These are phyloP conservation scores for Gentiana macrophylla DNA, from an alignment of 257 asterid species.

Conservation along the genomic window DNA sequence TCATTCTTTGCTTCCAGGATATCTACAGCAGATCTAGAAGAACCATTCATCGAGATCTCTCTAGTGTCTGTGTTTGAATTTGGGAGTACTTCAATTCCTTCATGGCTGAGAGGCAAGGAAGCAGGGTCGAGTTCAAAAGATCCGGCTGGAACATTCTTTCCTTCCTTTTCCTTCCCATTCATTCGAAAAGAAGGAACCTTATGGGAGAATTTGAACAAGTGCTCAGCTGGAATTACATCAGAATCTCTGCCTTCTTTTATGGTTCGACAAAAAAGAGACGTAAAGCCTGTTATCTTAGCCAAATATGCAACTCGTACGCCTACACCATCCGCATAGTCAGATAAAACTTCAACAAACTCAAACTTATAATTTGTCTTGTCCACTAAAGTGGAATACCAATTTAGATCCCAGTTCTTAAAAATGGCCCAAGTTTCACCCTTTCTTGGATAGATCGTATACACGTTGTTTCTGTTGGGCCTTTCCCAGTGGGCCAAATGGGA, in stretches of 20 bases:
- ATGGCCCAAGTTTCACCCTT: slow-evolving; percentile 65
- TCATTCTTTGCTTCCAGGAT: neutral
- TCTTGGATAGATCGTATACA: slow-evolving; percentile 31
- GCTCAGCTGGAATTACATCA: slow-evolving; percentile 21
- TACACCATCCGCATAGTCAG: slow-evolving; percentile 21
- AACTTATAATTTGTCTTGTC: slow-evolving; percentile 17
- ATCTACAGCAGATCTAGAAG: neutral
- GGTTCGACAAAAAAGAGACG: slow-evolving; percentile 26
- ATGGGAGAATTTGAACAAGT: slow-evolving; percentile 47
- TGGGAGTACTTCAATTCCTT: slow-evolving; percentile 8
- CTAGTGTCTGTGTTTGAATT: neutral
- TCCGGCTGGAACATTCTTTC: slow-evolving; percentile 21
- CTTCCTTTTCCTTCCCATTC: slow-evolving; percentile 16
- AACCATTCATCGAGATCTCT: slow-evolving; percentile 3
- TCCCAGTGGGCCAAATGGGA: slow-evolving; percentile 36
- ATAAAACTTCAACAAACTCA: slow-evolving; percentile 44
- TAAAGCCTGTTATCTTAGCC: slow-evolving; percentile 33
- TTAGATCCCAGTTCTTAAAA: slow-evolving; percentile 43
- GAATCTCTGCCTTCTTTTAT: slow-evolving; percentile 11
- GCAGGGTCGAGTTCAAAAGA: slow-evolving; percentile 60
- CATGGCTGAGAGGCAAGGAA: slow-evolving; percentile 18
- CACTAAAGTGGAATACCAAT: slow-evolving; percentile 25
- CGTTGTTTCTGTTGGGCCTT: slow-evolving; percentile 6
- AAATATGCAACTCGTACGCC: slow-evolving; percentile 41
- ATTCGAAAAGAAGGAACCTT: slow-evolving; percentile 36